Conservation (phyloP, 2,329 filamentous ascomycete genomes). For the Purpureocillium takamizusanense region DNA sequence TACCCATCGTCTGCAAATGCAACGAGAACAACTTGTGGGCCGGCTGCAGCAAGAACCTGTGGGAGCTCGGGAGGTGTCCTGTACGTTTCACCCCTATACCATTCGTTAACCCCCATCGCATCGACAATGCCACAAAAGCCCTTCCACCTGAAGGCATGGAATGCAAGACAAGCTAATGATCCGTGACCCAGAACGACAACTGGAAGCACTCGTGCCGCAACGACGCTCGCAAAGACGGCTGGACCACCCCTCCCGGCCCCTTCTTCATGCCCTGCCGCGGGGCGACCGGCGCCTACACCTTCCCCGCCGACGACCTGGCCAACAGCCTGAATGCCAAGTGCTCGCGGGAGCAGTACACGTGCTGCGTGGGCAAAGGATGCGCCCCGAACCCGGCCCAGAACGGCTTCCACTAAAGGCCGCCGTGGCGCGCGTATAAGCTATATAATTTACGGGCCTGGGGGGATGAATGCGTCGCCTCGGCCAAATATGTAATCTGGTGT, state of each 20-base stretch:
- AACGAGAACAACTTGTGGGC: slow-evolving; percentile 5
- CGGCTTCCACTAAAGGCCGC: too few relatives aligned
- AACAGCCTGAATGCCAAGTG: slow-evolving; percentile 6
- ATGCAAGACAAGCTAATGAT: not conserved
- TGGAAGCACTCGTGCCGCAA: slow-evolving; percentile 6
- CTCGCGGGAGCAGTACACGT: slow-evolving; percentile 8
- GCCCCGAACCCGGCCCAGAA: not conserved
- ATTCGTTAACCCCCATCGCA: too few relatives aligned
- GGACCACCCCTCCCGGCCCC: not conserved
- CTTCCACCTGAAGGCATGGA: too few relatives aligned
- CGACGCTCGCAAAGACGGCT: slow-evolving; percentile 1
- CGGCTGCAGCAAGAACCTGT: slow-evolving; percentile 7
- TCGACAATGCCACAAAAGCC: too few relatives aligned
- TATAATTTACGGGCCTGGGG: too few relatives aligned
- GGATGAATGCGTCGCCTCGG: too few relatives aligned
- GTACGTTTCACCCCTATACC: slow-evolving; percentile 3
- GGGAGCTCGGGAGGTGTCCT: not conserved
- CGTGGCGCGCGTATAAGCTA: too few relatives aligned
- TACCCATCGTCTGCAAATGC: slow-evolving; percentile 6
- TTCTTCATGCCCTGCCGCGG: slow-evolving; percentile 6
- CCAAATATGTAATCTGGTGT: too few relatives aligned
- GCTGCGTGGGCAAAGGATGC: slow-evolving; percentile 5
- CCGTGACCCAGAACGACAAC: slow-evolving; percentile 2
- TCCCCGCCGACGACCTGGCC: slow-evolving; percentile 5
- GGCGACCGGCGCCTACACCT: slow-evolving; percentile 6